phyloP scores from a whole-genome alignment of 2,329 filamentous ascomycete species.

The Phoma herbarum region DNA sequence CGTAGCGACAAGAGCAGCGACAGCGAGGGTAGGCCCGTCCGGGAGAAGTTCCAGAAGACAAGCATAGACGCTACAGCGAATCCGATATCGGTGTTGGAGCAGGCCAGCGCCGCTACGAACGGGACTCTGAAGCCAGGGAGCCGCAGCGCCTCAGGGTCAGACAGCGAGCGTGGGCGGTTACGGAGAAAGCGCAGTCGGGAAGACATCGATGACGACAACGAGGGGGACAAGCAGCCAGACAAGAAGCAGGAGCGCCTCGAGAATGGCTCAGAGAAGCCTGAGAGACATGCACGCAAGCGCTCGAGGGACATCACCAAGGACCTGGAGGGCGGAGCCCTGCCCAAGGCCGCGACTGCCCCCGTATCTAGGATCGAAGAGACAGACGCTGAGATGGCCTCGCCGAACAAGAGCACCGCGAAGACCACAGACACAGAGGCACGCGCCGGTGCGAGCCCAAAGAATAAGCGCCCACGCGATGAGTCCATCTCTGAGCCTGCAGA shows the following conservation, averaged over 20 bases:
- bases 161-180: slow-evolving; percentile 50
- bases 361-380: slow-evolving; percentile 43
- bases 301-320: slow-evolving; percentile 56
- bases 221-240: slow-evolving; percentile 42
- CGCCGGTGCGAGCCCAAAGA: slow-evolving; percentile 55
- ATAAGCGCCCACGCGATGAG: slow-evolving; percentile 57
- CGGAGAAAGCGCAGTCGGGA: slow-evolving; percentile 58
- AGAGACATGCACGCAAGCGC: slow-evolving; percentile 57
- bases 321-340: slow-evolving; percentile 41
- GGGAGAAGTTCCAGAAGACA: slow-evolving; percentile 69
- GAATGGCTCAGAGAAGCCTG: slow-evolving; percentile 38
- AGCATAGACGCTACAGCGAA: slow-evolving; percentile 58
- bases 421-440: slow-evolving; percentile 20
- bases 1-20: slow-evolving; percentile 55
- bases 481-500: slow-evolving; percentile 23
- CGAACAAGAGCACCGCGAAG: slow-evolving; percentile 22
- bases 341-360: slow-evolving; percentile 44
- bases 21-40: slow-evolving; percentile 64
- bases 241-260: slow-evolving; percentile 43
- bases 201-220: slow-evolving; percentile 52
- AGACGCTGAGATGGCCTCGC: slow-evolving; percentile 42
- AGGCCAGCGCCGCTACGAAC: slow-evolving; percentile 34
- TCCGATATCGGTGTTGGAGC: slow-evolving; percentile 27
- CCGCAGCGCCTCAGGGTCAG: slow-evolving; percentile 45
- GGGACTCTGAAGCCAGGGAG: slow-evolving; percentile 33